Evolutionary conservation across 2,329 filamentous ascomycete species (phyloP).

Genomic region (Pseudogymnoascus sp.): DNA sequence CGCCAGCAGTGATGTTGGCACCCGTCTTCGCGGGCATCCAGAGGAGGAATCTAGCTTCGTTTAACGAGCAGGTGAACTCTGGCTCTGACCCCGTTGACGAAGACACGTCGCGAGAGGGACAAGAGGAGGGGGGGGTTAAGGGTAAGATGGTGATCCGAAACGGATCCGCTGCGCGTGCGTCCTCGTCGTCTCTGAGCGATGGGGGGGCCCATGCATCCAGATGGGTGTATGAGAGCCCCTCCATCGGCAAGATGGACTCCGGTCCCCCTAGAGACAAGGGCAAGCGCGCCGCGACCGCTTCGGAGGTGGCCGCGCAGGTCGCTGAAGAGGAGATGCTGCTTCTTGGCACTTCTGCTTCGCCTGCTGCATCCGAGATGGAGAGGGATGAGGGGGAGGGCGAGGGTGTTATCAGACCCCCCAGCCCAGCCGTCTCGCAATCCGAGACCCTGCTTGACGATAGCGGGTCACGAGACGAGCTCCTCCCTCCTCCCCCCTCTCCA

Average conservation of each 20-base stretch:
- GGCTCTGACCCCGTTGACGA: background rate
- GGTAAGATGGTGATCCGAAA: background rate
- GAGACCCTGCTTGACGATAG: background rate
- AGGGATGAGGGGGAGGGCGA: no score
- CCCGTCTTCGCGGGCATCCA: background rate
- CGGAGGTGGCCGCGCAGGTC: background rate
- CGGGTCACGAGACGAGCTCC: background rate
- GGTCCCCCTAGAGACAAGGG: constrained; percentile 6
- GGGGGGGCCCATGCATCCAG: background rate
- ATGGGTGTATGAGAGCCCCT: constrained; percentile 2
- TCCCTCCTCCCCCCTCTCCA: background rate
- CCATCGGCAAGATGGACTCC: constrained; percentile 1
- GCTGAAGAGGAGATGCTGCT: background rate
- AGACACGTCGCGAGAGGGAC: background rate
- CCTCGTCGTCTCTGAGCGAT: constrained; percentile 1
- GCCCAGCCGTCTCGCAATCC: background rate
- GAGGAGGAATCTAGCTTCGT: background rate
- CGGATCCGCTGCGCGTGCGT: background rate
- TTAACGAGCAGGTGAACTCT: background rate
- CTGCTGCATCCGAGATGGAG: background rate
- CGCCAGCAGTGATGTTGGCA: background rate
- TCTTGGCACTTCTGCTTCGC: background rate
- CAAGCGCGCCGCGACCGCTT: background rate
- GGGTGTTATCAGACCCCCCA: background rate
- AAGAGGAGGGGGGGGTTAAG: background rate